Conservation (phyloP, 768 basidiomycete species). For the Rossbeevera mucosa region DNA sequence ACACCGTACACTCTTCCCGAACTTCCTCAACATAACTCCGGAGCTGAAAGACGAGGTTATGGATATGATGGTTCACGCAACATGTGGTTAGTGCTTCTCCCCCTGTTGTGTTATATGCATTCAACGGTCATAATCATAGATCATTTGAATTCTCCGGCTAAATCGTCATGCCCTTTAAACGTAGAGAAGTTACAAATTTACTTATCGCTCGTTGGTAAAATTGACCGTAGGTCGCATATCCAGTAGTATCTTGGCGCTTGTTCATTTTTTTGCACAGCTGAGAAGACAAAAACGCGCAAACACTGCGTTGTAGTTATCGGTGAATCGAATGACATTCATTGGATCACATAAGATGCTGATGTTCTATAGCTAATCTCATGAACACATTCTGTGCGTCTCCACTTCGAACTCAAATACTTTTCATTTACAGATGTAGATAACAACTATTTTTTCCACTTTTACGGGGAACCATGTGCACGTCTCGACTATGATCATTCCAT, state of each 20-base stretch:
- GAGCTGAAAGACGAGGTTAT: conserved; percentile 23
- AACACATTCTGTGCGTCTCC: conserved; percentile 23
- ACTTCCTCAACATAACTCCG: conserved; percentile 20
- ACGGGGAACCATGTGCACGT: conserved; percentile 42
- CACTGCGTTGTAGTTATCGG: conserved; percentile 22
- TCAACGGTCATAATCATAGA: conserved; percentile 5
- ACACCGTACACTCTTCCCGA: conserved; percentile 33
- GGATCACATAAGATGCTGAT: background rate
- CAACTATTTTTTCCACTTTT: conserved; percentile 38
- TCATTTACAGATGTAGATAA: conserved; percentile 21
- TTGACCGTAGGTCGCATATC: conserved; percentile 17
- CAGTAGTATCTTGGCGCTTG: background rate
- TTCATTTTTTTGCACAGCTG: conserved; percentile 13
- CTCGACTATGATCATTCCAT: conserved; percentile 33
- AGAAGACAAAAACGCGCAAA: conserved; percentile 1
- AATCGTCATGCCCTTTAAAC: conserved; percentile 21
- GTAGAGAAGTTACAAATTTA: conserved; percentile 15
- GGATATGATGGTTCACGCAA: conserved; percentile 24
- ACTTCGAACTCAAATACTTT: background rate
- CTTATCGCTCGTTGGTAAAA: conserved; percentile 22
- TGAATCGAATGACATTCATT: background rate
- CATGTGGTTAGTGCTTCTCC: conserved; percentile 17
- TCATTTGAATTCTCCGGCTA: conserved; percentile 26
- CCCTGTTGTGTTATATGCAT: background rate
- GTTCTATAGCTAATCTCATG: conserved; percentile 13